Base-by-base conservation (phyloP, 345 rosid species). In the Pelargonium nanum region DNA sequence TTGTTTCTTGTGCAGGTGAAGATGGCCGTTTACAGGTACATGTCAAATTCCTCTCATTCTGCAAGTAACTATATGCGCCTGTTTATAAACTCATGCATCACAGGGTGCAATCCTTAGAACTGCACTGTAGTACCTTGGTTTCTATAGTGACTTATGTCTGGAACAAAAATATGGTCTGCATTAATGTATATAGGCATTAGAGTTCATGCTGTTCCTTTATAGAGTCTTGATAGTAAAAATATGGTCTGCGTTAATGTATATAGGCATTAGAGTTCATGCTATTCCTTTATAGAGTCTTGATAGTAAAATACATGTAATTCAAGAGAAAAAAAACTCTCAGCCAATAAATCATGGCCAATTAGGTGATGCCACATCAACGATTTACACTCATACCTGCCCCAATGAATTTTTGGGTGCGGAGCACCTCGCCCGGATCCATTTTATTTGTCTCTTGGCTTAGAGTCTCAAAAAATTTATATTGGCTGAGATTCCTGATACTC, bases 21-120 rank as follows among this genome's bases (percentile, higher is more conserved):
- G 96, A 92, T 80, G 86, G 87, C 52, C 79, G 70, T 70, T 74
- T 92, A 59, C 86, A 78, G 93, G 97, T 89, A 73, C 53, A 17
- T 22, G 60, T 4, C 20, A 55, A 22, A 6, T 20, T 53, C 58
- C 50, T 55, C 50, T 59, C 55, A 19, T 0, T 15, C 30, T 32
- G 4, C 13, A 22, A 1, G 56, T 40, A 10, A 40, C 15, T 19
- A 19, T 9, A 22, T 65, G 19, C 21, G 19, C 21, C 26, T 5
- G 22, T 32, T 26, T n/a, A n/a, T n/a, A n/a, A n/a, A n/a, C n/a
- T n/a, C n/a, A n/a, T n/a, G n/a, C n/a, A n/a, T n/a, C n/a, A n/a
- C n/a, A n/a, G 32, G 22, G 40, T 40, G 48, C 15, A 17, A 17
- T 12, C 9, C 48, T 40, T 40, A n/a, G 16, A 40, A 40, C 48